Evolutionary conservation across 306 rosid species (phyloP).

Genomic region (Lagenaria siceraria): DNA sequence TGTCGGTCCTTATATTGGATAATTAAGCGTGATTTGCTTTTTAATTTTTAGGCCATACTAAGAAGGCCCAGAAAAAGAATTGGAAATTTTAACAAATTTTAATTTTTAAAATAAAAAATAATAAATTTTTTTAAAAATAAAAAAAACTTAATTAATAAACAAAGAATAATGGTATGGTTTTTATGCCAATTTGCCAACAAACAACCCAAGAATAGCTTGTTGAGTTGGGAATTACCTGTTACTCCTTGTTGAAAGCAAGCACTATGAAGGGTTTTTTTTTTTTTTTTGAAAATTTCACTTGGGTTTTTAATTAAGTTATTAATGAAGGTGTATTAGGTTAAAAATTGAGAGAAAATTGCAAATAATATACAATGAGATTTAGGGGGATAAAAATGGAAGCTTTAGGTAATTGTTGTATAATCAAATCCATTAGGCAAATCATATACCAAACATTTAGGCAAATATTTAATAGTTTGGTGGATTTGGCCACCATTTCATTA

Average conservation of each 20-base stretch:
- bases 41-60: not conserved
- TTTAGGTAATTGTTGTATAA: not conserved
- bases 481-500: not conserved
- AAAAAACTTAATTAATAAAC: slow-evolving; percentile 7
- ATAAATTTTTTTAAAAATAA: not conserved
- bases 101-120: no score
- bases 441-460: not conserved
- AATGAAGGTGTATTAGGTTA: not conserved
- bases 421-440: not conserved
- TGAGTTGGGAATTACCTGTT: slow-evolving; percentile 6
- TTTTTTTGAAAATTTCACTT: not conserved
- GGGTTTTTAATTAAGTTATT: not conserved
- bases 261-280: not conserved
- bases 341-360: not conserved
- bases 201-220: slow-evolving; percentile 14
- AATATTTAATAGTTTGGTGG: slow-evolving; percentile 1
- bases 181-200: slow-evolving; percentile 1
- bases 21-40: not conserved
- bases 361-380: not conserved
- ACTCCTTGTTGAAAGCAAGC: not conserved
- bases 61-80: not conserved
- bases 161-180: not conserved
- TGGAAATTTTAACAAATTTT: not conserved
- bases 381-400: not conserved
- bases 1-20: not conserved